These are phyloP conservation scores for Piromyces sp. DNA, from an alignment of 192 early-diverging fungal species.

Conservation along the genomic window DNA sequence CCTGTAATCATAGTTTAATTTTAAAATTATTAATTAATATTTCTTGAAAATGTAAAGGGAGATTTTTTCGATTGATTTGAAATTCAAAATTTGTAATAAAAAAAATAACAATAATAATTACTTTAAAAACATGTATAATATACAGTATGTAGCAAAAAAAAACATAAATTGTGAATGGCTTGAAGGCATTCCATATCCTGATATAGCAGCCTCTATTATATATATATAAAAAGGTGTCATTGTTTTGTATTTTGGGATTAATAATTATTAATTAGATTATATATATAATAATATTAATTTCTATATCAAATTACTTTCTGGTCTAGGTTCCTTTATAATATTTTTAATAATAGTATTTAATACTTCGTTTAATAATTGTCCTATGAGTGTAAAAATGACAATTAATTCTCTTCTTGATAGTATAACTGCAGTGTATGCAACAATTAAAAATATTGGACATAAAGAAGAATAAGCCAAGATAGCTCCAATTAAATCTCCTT, in stretches of 20 bases:
- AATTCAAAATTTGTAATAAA: too few relatives aligned
- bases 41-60: too few relatives aligned
- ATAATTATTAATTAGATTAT: too few relatives aligned
- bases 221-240: too few relatives aligned
- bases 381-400: not conserved
- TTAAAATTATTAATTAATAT: too few relatives aligned
- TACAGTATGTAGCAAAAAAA: not conserved
- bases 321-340: not conserved
- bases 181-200: not conserved
- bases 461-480: not conserved
- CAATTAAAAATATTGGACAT: not conserved
- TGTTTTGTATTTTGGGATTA: too few relatives aligned
- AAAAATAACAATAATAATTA: too few relatives aligned
- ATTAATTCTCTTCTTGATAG: not conserved
- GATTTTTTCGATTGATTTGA: too few relatives aligned
- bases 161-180: not conserved
- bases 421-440: not conserved
- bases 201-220: not conserved
- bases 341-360: not conserved
- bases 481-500: not conserved
- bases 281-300: too few relatives aligned
- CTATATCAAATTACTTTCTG: too few relatives aligned
- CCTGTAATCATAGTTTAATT: not conserved
- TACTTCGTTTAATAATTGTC: not conserved
- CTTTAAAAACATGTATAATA: not conserved